Conservation (phyloP, 1,284 basidiomycete genomes). For the Naganishia sp. region DNA sequence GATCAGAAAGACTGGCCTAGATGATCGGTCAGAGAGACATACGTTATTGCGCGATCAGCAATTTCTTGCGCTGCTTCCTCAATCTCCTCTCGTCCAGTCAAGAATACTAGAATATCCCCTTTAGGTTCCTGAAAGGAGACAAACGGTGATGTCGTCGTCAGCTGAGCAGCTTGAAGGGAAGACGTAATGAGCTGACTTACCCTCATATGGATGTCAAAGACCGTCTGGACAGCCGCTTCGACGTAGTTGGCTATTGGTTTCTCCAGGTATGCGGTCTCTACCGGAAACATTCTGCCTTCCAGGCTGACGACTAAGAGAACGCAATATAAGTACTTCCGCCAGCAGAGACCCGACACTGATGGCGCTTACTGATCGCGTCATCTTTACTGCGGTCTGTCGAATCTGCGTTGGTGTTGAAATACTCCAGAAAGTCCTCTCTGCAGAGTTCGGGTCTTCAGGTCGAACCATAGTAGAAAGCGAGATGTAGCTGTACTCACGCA, state of each 20-base stretch:
- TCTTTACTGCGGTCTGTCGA: conserved; percentile 49
- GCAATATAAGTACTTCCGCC: background rate
- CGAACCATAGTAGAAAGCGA: background rate
- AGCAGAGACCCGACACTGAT: background rate
- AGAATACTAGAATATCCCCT: conserved; percentile 89
- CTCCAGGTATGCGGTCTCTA: conserved; percentile 74
- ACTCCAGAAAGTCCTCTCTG: conserved; percentile 74
- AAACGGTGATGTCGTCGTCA: background rate
- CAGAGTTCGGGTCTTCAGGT: background rate
- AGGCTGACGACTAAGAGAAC: conserved; percentile 71
- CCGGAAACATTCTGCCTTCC: conserved; percentile 89
- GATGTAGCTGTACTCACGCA: conserved; percentile 56
- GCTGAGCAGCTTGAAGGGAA: conserved; percentile 28
- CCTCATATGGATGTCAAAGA: conserved; percentile 82
- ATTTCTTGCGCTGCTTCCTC: conserved; percentile 81
- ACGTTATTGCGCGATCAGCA: conserved; percentile 75
- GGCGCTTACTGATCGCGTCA: conserved; percentile 49
- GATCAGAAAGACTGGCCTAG: background rate
- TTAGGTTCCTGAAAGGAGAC: conserved; percentile 62
- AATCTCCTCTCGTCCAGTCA: conserved; percentile 97
- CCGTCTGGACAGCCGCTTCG: conserved; percentile 75
- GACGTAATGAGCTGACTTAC: conserved; percentile 54
- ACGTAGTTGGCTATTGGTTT: conserved; percentile 79
- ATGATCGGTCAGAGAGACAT: conserved; percentile 42
- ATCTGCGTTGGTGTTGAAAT: conserved; percentile 67